Evolutionary conservation across 164 flowering plant species (phyloP).

Genomic region (Aristolochia californica): DNA sequence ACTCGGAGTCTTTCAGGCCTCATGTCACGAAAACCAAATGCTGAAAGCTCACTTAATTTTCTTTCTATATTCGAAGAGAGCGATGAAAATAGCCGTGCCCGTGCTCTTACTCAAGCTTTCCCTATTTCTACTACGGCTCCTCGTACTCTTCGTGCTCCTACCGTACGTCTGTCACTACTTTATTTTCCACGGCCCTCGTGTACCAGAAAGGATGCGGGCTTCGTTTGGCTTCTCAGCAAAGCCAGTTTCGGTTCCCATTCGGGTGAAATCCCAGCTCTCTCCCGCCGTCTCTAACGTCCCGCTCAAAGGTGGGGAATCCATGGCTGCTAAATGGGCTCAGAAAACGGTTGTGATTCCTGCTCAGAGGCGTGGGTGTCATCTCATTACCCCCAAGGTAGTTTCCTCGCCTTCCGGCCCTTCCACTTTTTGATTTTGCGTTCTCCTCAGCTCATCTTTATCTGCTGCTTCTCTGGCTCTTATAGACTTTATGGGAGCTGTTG

Average conservation of each 20-base stretch:
- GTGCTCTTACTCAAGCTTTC: too few relatives aligned
- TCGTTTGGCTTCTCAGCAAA: slow-evolving; percentile 5
- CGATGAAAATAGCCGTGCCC: too few relatives aligned
- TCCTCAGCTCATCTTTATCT: background rate
- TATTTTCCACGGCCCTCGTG: background rate
- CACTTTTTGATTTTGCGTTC: too few relatives aligned
- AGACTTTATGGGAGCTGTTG: background rate
- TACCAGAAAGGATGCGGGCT: slow-evolving; percentile 8
- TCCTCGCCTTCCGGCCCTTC: too few relatives aligned
- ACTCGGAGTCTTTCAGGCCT: too few relatives aligned
- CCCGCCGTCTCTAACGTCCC: slow-evolving; percentile 2
- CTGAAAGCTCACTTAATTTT: too few relatives aligned
- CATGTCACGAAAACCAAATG: too few relatives aligned
- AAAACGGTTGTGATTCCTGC: slow-evolving; percentile 72
- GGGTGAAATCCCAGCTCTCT: slow-evolving; percentile 24
- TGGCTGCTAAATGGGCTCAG: slow-evolving; percentile 94
- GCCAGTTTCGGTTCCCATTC: slow-evolving; percentile 7
- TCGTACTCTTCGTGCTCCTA: too few relatives aligned
- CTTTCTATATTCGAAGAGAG: too few relatives aligned
- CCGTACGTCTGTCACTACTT: too few relatives aligned
- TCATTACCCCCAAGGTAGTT: slow-evolving; percentile 69
- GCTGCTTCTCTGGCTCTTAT: background rate
- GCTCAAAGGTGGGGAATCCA: slow-evolving; percentile 9
- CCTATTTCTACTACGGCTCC: too few relatives aligned
- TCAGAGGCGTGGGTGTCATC: slow-evolving; percentile 79